Evolutionary conservation across 1,284 basidiomycete species (phyloP), one percentile per base, ranked within the genome.

Genomic region (Ustilago vetiveriae): DNA sequence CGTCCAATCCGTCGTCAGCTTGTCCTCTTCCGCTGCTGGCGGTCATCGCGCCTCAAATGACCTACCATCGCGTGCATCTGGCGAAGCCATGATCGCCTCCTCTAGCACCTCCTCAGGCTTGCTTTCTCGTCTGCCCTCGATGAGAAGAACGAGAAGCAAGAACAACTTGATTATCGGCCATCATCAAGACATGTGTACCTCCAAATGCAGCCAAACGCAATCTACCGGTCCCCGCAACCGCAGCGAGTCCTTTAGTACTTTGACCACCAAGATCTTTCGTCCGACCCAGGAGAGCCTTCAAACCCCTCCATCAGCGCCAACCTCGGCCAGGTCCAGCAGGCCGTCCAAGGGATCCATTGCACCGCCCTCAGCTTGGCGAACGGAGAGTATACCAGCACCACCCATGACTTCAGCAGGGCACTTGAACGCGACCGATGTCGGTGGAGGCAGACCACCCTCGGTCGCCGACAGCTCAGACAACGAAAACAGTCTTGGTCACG

Each of bases 391-490:
- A n/a, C n/a, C n/a, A n/a, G n/a, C n/a, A n/a, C n/a, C n/a, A n/a
- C n/a, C n/a, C n/a, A n/a, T n/a, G n/a, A n/a, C n/a, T n/a, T n/a
- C n/a, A n/a, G n/a, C n/a, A n/a, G n/a, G n/a, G n/a, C n/a, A n/a
- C n/a, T n/a, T n/a, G n/a, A n/a, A n/a, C n/a, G n/a, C n/a, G n/a
- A n/a, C n/a, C n/a, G n/a, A n/a, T n/a, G n/a, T n/a, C n/a, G n/a
- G n/a, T n/a, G n/a, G n/a, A n/a, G n/a, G n/a, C n/a, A n/a, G n/a
- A n/a, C n/a, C n/a, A 3, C 44, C 29, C 5, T 56, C 60, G 6
- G 43, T 52, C 1, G 27, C 36, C 16, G 52, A 48, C 38, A 64
- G 60, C 32, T 64, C 60, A 3, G 60, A 64, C 22, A 55, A 55
- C 26, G 48, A 55, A 19, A n/a, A n/a, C 9, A 56, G 53, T 27